Evolutionary conservation across 176 grass and related monocot species (phyloP), one percentile per base, ranked within the genome.

Genomic region (Aegilops tauschii): DNA sequence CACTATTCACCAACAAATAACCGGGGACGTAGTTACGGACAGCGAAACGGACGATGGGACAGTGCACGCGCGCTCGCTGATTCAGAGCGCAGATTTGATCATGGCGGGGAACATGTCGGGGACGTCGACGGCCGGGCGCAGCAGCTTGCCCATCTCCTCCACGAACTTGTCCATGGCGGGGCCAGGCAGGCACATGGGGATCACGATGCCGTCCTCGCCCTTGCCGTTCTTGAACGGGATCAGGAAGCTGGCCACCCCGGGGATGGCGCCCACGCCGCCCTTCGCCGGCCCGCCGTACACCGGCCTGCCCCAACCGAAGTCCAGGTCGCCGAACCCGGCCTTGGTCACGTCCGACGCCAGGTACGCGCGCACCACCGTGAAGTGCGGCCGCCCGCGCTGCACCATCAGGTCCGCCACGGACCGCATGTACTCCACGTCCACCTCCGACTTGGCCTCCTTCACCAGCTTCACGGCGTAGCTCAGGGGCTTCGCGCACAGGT

Each of bases 241-340:
- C 75, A 86, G 82, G 85, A 98, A 98, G 56, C 91, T 98, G 2
- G 89, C 88, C 12, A 95, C 74, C 10, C 96, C 91, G 5, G 96
- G 91, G 40, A 93, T 91, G 83, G 91, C 86, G 45, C 90, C 91
- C 12, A 92, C 89, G 4, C 87, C 88, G 30, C 91, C 93, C 82
- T 92, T 92, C 4, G 93, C 91, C 3, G 90, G 91, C 0, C 96
- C 96, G 1, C 92, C 93, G 77, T 98, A 95, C 49, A 66, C 81
- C 3, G 96, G 78, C 84, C 73, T 89, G 9, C 93, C 96, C 96
- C 96, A 98, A 9, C 96, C 92, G 64, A 98, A 98, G 90, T 98
- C 93, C 3, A 98, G 78, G 71, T 98, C 88, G 12, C 80, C 59
- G 61, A 94, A 94, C 11, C 92, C 92, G n/a, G 84, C 91, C 70